phyloP scores from a whole-genome alignment of 345 rosid species.

The Eucalyptus sideroxylon region DNA sequence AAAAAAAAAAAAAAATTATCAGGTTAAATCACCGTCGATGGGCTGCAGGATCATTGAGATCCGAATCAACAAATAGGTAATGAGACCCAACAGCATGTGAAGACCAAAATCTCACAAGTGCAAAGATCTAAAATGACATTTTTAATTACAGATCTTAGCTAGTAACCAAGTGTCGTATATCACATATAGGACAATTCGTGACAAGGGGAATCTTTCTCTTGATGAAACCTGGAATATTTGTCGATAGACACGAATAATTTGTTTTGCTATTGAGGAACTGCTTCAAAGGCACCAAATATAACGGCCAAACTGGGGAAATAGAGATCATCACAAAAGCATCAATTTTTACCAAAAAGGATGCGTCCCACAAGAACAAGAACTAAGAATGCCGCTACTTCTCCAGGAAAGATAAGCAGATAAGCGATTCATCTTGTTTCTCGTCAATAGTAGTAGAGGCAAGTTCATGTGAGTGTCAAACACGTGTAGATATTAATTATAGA shows the following conservation, averaged over 20 bases:
- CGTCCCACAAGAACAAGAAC: background rate
- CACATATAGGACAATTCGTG: background rate
- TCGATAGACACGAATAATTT: background rate
- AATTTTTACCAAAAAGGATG: background rate
- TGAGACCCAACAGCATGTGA: background rate
- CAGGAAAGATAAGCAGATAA: background rate
- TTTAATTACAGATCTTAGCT: background rate
- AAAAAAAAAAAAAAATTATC: background rate
- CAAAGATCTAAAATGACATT: background rate
- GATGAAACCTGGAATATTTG: background rate
- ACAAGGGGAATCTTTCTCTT: background rate
- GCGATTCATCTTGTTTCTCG: background rate
- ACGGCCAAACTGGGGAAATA: background rate
- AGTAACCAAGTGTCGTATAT: background rate
- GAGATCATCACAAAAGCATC: background rate
- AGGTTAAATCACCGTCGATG: background rate
- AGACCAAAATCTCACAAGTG: background rate
- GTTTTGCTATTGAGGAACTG: background rate
- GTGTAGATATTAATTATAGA: background rate
- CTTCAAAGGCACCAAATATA: background rate
- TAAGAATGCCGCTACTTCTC: background rate
- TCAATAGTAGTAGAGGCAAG: background rate
- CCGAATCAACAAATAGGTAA: background rate
- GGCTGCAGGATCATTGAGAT: background rate
- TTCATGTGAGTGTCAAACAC: background rate